phyloP scores from a whole-genome alignment of 108 stramenopile genomes.

The Nitzschia inconspicua region DNA sequence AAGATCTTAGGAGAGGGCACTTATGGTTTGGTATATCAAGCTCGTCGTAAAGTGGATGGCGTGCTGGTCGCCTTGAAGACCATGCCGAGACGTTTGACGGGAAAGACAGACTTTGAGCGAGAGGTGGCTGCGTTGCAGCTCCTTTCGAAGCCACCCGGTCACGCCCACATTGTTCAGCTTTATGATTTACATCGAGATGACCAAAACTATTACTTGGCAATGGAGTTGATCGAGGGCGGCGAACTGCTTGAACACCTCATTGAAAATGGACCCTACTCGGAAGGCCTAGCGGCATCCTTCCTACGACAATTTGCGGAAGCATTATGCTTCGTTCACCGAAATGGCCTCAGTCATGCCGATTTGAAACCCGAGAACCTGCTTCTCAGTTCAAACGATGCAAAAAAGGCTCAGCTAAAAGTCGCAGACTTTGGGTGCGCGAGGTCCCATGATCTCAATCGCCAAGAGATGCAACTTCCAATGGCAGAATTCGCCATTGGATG shows the following conservation, averaged over 20 bases:
- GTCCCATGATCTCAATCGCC: slow-evolving; percentile 34
- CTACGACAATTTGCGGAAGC: slow-evolving; percentile 32
- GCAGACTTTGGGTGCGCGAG: slow-evolving; percentile 29
- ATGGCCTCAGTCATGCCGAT: slow-evolving; percentile 7
- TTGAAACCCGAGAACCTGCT: slow-evolving; percentile 17
- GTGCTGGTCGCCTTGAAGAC: slow-evolving; percentile 24
- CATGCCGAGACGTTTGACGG: slow-evolving; percentile 11
- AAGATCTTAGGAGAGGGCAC: slow-evolving; percentile 21
- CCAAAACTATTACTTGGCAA: slow-evolving; percentile 14
- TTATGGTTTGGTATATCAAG: slow-evolving; percentile 27
- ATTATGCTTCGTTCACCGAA: slow-evolving; percentile 20
- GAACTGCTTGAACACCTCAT: slow-evolving; percentile 32
- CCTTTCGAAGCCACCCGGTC: slow-evolving; percentile 15
- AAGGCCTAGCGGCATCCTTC: slow-evolving; percentile 20
- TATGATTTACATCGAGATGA: slow-evolving; percentile 17
- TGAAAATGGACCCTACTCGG: slow-evolving; percentile 20
- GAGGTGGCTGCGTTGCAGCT: slow-evolving; percentile 21
- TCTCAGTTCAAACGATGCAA: background rate
- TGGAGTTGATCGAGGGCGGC: slow-evolving; percentile 34
- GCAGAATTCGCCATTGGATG: slow-evolving; percentile 64
- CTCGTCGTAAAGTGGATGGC: slow-evolving; percentile 16
- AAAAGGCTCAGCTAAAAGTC: slow-evolving; percentile 11
- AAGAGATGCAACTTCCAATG: slow-evolving; percentile 51
- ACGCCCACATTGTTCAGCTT: slow-evolving; percentile 6
- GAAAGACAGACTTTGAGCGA: slow-evolving; percentile 11